Evolutionary conservation across 2,329 filamentous ascomycete species (phyloP).

Genomic region (Scolecobasidium constrictum): DNA sequence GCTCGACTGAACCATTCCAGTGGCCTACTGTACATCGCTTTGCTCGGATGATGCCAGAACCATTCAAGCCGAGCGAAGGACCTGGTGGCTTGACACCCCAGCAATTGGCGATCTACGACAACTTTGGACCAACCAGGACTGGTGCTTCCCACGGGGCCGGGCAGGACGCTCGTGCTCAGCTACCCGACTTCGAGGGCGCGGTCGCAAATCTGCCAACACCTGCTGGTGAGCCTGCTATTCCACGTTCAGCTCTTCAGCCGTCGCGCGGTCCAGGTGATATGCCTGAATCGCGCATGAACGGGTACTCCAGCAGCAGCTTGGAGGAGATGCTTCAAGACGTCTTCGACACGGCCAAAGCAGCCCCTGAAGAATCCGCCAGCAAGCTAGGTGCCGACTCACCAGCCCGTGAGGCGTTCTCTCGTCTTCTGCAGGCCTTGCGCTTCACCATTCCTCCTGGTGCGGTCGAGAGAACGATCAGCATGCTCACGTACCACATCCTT

Average conservation of each 20-base stretch:
- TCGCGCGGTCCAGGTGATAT: slow-evolving; percentile 24
- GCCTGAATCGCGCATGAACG: slow-evolving; percentile 40
- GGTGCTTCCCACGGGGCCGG: slow-evolving; percentile 28
- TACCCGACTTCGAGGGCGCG: slow-evolving; percentile 45
- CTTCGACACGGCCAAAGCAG: slow-evolving; percentile 44
- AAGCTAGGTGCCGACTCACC: slow-evolving; percentile 44
- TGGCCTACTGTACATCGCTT: slow-evolving; percentile 76
- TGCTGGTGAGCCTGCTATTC: slow-evolving; percentile 50
- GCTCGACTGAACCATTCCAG: slow-evolving; percentile 75
- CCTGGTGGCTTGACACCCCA: slow-evolving; percentile 77
- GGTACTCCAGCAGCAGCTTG: slow-evolving; percentile 46
- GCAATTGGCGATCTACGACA: slow-evolving; percentile 92
- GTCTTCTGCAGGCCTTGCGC: slow-evolving; percentile 41
- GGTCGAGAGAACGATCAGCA: slow-evolving; percentile 30
- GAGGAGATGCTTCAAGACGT: slow-evolving; percentile 43
- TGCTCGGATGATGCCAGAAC: slow-evolving; percentile 88
- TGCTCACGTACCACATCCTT: slow-evolving; percentile 34
- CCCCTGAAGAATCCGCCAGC: slow-evolving; percentile 45
- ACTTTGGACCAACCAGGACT: slow-evolving; percentile 55
- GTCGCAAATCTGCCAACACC: slow-evolving; percentile 53
- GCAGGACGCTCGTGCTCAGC: slow-evolving; percentile 47
- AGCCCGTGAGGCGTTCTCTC: slow-evolving; percentile 47
- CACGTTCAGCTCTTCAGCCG: slow-evolving; percentile 44
- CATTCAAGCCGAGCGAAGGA: slow-evolving; percentile 50
- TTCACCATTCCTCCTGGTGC: slow-evolving; percentile 45